Conservation (phyloP, 1,139 yeast species). For the Blastobotrys petasosporus region DNA sequence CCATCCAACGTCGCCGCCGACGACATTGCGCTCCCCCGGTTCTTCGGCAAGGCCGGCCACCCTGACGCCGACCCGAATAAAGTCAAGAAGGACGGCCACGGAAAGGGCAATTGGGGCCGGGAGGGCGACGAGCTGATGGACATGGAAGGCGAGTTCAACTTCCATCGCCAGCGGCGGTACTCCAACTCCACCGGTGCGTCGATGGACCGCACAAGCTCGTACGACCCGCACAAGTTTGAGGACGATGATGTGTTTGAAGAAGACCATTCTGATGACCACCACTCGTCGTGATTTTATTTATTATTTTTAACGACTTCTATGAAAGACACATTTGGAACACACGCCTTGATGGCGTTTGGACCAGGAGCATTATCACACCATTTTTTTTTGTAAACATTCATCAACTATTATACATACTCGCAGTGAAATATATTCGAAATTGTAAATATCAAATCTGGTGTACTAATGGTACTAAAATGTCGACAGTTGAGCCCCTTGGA, state of each 20-base stretch:
- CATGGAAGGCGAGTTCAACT: slow-evolving; percentile 37
- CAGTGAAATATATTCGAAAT: too few species aligned
- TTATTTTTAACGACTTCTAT: too few species aligned
- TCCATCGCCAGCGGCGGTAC: slow-evolving; percentile 36
- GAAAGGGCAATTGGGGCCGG: slow-evolving; percentile 48
- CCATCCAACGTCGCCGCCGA: slow-evolving; percentile 51
- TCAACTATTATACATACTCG: too few species aligned
- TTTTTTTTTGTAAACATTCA: too few species aligned
- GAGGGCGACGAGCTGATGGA: slow-evolving; percentile 38
- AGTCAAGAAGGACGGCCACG: slow-evolving; percentile 81
- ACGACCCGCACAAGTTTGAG: slow-evolving; percentile 11
- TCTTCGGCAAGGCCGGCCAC: slow-evolving; percentile 72
- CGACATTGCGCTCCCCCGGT: slow-evolving; percentile 42
- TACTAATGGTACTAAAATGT: too few species aligned
- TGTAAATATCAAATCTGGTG: too few species aligned
- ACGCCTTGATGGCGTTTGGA: too few species aligned
- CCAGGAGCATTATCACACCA: too few species aligned
- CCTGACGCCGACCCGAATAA: slow-evolving; percentile 63
- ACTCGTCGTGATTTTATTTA: slow-evolving; percentile 6
- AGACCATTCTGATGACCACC: slow-evolving; percentile 3
- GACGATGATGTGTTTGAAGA: slow-evolving; percentile 20
- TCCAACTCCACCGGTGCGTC: slow-evolving; percentile 43
- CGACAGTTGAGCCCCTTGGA: too few species aligned
- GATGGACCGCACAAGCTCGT: slow-evolving; percentile 4
- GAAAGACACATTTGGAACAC: too few species aligned